Conservation (phyloP, 371 early-diverging fungal genomes). For the Rhizopus arrhizus region DNA sequence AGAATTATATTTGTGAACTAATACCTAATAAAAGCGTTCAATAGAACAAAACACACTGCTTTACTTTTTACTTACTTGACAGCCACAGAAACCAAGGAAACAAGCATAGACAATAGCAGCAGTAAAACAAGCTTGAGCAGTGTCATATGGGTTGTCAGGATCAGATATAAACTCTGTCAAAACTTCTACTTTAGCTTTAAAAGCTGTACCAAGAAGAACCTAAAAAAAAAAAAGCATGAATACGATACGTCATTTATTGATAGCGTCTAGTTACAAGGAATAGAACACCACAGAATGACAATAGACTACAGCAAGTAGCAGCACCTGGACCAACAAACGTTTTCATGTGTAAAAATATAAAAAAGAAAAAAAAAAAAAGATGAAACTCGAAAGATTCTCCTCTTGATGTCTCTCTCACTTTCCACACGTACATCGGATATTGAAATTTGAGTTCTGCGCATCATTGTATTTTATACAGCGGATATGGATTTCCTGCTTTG, state of each 20-base stretch:
- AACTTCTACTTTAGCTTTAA: conserved; percentile 65
- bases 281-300: conserved; percentile 33
- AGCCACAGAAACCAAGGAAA: conserved; percentile 68
- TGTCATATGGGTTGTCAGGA: conserved; percentile 66
- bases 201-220: conserved; percentile 65
- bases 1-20: conserved; percentile 55
- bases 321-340: conserved; percentile 34
- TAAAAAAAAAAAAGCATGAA: conserved; percentile 16
- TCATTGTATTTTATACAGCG: no score
- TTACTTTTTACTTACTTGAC: conserved; percentile 52
- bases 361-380: background rate
- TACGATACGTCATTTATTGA: background rate
- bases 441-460: no score
- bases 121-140: conserved; percentile 67
- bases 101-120: conserved; percentile 72
- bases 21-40: conserved; percentile 20
- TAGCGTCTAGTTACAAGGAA: conserved; percentile 28
- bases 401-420: no score
- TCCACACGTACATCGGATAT: no score
- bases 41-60: background rate
- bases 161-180: conserved; percentile 63
- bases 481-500: no score
- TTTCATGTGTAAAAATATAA: conserved; percentile 18
- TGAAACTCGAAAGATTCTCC: background rate
- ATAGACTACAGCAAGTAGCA: conserved; percentile 29